Percentiles rank a stretch among this genome's conserved stretches.
These are phyloP conservation scores for Ilex asprella DNA, from an alignment of 257 asterid genomes.

Conservation along the genomic window DNA sequence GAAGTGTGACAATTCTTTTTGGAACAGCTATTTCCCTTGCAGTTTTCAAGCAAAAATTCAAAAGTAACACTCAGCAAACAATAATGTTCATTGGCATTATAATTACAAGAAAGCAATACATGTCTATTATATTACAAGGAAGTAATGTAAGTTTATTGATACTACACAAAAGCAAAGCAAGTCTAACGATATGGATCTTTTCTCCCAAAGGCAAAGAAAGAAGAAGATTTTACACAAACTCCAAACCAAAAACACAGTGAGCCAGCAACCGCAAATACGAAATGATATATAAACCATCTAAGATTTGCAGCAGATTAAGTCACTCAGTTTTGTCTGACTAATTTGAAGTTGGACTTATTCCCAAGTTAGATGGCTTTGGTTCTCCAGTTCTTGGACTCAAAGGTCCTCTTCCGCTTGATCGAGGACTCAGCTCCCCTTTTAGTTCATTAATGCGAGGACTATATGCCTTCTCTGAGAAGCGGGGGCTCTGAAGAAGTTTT, in stretches of 20 bases:
- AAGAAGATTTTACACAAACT: background rate
- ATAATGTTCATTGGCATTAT: background rate
- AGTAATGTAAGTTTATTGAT: no score
- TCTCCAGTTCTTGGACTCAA: slow-evolving; percentile 52
- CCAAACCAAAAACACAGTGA: slow-evolving; percentile 1
- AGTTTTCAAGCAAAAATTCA: no score
- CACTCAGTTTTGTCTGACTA: slow-evolving; percentile 4
- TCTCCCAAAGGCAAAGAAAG: no score
- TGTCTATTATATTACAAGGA: background rate
- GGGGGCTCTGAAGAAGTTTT: slow-evolving; percentile 58
- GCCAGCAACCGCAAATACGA: slow-evolving; percentile 11
- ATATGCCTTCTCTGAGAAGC: slow-evolving; percentile 37
- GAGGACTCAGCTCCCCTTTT: slow-evolving; percentile 37
- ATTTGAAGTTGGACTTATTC: slow-evolving; percentile 40
- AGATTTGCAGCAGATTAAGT: slow-evolving; percentile 3
- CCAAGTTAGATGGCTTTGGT: slow-evolving; percentile 41
- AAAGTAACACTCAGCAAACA: background rate
- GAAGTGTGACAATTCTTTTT: no score
- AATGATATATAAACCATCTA: slow-evolving; percentile 2
- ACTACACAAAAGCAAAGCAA: background rate
- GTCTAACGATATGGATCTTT: background rate
- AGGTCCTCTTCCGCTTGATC: slow-evolving; percentile 27
- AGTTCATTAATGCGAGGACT: slow-evolving; percentile 60
- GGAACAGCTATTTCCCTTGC: background rate
- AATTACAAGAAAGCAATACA: background rate